phyloP scores from a whole-genome alignment of 306 rosid genomes.

The Lagenaria siceraria region DNA sequence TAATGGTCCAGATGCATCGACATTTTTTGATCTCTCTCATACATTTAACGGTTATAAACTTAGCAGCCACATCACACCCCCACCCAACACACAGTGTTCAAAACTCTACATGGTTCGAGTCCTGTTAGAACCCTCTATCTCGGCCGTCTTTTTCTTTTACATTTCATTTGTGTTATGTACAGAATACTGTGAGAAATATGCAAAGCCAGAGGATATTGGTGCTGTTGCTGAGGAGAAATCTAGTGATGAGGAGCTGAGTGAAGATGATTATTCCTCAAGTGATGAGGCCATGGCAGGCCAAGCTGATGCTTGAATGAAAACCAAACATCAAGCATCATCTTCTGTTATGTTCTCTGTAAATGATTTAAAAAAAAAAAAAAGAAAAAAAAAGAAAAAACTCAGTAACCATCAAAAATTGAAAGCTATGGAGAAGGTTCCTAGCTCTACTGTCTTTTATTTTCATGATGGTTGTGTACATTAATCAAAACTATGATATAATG shows the following conservation, averaged over 20 bases:
- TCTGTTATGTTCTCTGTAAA: conserved; percentile 25
- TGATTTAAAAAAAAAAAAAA: neutral
- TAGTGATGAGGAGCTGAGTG: conserved; percentile 68
- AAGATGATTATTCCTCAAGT: conserved; percentile 53
- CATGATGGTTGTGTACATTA: conserved; percentile 13
- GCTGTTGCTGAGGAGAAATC: conserved; percentile 42
- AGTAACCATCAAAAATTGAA: conserved; percentile 9
- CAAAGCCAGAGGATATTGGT: conserved; percentile 64
- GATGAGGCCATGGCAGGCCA: conserved; percentile 55
- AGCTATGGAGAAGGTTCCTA: conserved; percentile 20
- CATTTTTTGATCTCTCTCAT: neutral
- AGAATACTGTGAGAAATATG: conserved; percentile 73
- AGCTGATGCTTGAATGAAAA: conserved; percentile 39
- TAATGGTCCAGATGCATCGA: neutral
- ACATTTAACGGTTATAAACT: neutral
- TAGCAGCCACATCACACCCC: neutral
- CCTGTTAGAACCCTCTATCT: neutral
- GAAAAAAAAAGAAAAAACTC: neutral
- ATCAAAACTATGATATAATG: conserved; percentile 2
- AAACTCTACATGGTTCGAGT: neutral
- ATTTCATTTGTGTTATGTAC: conserved; percentile 1
- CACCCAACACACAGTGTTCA: neutral
- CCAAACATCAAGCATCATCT: conserved; percentile 9
- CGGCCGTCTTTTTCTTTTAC: neutral
- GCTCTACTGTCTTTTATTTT: conserved; percentile 21